These are phyloP conservation scores for Nadsonia fulvescens DNA, from an alignment of 805 yeast species.

Conservation along the genomic window DNA sequence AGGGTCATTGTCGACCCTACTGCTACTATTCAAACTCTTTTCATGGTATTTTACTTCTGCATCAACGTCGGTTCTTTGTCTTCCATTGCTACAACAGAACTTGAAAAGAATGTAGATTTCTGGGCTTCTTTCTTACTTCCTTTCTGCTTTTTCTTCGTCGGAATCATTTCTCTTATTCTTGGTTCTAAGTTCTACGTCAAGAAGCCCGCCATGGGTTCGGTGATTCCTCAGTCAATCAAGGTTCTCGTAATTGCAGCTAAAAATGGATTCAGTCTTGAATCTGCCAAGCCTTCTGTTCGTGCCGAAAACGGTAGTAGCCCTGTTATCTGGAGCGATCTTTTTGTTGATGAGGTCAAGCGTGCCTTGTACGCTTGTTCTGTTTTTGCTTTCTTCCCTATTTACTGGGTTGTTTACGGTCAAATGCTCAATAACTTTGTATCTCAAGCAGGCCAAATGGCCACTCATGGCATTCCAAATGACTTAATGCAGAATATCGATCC, in stretches of 20 bases:
- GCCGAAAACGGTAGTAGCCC: conserved; percentile 24
- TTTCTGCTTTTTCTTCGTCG: conserved; percentile 47
- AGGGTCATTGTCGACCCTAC: conserved; percentile 33
- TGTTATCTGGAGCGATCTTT: conserved; percentile 44
- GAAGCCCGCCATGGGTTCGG: conserved; percentile 43
- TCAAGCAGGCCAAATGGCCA: conserved; percentile 57
- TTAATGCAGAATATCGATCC: conserved; percentile 62
- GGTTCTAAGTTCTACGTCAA: conserved; percentile 40
- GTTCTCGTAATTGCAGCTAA: conserved; percentile 26
- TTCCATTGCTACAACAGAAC: conserved; percentile 32
- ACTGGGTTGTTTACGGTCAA: conserved; percentile 59
- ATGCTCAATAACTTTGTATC: conserved; percentile 57
- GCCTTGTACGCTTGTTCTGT: conserved; percentile 57
- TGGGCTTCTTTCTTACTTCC: conserved; percentile 59
- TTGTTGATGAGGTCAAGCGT: conserved; percentile 56
- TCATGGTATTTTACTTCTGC: conserved; percentile 34
- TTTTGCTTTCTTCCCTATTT: conserved; percentile 50
- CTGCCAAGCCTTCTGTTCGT: conserved; percentile 40
- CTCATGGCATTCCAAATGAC: conserved; percentile 68
- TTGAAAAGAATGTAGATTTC: conserved; percentile 31
- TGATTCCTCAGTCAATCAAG: conserved; percentile 35
- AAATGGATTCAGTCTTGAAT: conserved; percentile 31
- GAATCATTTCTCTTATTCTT: conserved; percentile 29
- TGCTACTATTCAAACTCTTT: conserved; percentile 19
- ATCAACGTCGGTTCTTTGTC: conserved; percentile 38